Evolutionary conservation across 139 green algal species (phyloP).

Genomic region (Closterium sp.): DNA sequence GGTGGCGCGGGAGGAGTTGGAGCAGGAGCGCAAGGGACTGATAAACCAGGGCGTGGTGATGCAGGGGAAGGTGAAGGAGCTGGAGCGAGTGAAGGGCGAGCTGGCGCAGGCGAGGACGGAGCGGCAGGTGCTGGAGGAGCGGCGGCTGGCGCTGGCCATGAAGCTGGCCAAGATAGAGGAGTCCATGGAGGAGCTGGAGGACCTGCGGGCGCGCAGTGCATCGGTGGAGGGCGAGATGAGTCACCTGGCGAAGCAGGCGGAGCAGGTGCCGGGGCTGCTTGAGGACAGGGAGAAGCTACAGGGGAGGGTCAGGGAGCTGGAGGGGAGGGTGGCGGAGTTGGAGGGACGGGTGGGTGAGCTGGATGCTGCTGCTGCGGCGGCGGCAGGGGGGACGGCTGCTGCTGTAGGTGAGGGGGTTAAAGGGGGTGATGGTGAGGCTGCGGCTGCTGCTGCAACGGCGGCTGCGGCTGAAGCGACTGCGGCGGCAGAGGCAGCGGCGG

Average conservation of each 20-base stretch:
- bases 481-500: neutral
- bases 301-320: neutral
- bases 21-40: neutral
- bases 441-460: neutral
- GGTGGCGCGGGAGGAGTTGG: neutral
- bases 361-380: neutral
- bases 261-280: neutral
- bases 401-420: neutral
- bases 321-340: neutral
- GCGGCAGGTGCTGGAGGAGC: constrained; percentile 18
- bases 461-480: neutral
- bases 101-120: neutral
- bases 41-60: neutral
- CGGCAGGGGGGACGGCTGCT: no score
- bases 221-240: neutral
- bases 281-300: neutral
- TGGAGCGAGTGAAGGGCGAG: neutral
- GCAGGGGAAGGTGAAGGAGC: neutral
- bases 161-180: neutral
- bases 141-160: neutral
- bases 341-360: neutral
- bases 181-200: neutral
- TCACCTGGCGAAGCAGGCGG: neutral
- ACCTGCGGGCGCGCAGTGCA: neutral
- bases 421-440: neutral